Percentiles rank a stretch among this genome's conserved stretches.
phyloP scores from a whole-genome alignment of 768 basidiomycete species.

The Podaxis rugospora region DNA sequence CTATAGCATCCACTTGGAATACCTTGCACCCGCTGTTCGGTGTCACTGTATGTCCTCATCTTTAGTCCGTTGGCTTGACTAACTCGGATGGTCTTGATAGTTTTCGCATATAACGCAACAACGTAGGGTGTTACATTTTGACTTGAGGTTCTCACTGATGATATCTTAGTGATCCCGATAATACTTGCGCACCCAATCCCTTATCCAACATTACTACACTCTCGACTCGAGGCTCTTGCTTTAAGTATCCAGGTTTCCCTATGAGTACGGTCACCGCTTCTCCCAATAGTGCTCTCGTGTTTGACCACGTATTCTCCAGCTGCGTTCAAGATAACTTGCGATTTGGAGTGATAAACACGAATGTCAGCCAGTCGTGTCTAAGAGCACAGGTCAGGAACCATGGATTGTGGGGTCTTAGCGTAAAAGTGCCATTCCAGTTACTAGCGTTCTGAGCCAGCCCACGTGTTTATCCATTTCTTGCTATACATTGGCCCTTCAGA shows the following conservation, averaged over 20 bases:
- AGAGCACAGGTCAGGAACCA: too few species aligned
- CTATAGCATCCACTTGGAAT: constrained; percentile 3
- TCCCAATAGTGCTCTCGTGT: neutral
- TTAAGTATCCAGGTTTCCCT: constrained; percentile 1
- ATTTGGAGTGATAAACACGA: neutral
- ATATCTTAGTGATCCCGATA: neutral
- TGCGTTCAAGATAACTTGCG: neutral
- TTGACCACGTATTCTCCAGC: neutral
- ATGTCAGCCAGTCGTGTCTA: neutral
- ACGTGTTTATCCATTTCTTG: too few species aligned
- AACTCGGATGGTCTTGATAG: neutral
- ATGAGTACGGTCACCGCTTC: neutral
- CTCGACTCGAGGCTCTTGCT: neutral
- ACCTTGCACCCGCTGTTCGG: neutral
- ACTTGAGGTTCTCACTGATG: neutral
- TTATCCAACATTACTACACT: neutral
- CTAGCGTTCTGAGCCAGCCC: too few species aligned
- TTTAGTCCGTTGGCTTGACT: neutral
- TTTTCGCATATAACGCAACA: neutral
- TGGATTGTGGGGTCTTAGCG: too few species aligned
- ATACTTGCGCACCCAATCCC: neutral
- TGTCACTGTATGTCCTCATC: neutral
- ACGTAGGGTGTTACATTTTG: neutral
- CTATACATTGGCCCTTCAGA: too few species aligned
- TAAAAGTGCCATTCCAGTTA: neutral